phyloP scores from a whole-genome alignment of 805 yeast species.

The Jamesozyma rosinii region DNA sequence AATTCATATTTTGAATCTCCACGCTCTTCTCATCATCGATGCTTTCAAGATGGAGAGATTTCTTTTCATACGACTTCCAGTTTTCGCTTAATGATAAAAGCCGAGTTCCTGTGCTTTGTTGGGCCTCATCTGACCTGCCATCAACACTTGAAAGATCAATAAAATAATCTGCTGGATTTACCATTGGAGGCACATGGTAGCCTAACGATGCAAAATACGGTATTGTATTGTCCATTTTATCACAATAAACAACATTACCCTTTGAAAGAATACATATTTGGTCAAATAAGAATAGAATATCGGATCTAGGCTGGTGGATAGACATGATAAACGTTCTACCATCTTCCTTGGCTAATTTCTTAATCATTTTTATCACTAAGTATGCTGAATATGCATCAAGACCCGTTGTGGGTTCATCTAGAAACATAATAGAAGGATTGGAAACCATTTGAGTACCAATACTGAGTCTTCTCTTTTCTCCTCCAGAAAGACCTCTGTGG shows the following conservation, averaged over 20 bases:
- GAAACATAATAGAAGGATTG: slow-evolving; percentile 64
- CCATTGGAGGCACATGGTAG: slow-evolving; percentile 35
- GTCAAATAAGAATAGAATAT: slow-evolving; percentile 62
- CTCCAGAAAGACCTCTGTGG: slow-evolving; percentile 66
- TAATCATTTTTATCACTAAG: slow-evolving; percentile 51
- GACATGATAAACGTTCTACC: slow-evolving; percentile 70
- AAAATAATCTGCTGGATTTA: slow-evolving; percentile 55
- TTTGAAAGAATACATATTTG: slow-evolving; percentile 57
- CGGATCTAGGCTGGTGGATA: slow-evolving; percentile 79
- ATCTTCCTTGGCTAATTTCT: slow-evolving; percentile 42
- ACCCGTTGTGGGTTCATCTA: slow-evolving; percentile 88
- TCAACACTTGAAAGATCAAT: slow-evolving; percentile 53
- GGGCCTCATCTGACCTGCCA: slow-evolving; percentile 33
- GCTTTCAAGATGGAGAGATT: slow-evolving; percentile 1
- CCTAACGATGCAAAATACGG: slow-evolving; percentile 44
- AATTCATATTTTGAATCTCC: slow-evolving; percentile 19
- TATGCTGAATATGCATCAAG: slow-evolving; percentile 71
- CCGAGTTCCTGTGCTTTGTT: slow-evolving; percentile 28
- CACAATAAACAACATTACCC: slow-evolving; percentile 46
- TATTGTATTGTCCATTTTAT: slow-evolving; percentile 37
- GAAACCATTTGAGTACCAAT: slow-evolving; percentile 70
- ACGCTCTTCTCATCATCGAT: slow-evolving; percentile 13
- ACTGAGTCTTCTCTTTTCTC: slow-evolving; percentile 70
- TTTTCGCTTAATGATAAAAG: slow-evolving; percentile 28
- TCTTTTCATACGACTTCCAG: slow-evolving; percentile 31